A percentile compares a stretch with the other conserved stretches of the same genome.
These are phyloP conservation scores for Pythium monospermum DNA, from an alignment of 352 stramenopile species.

Conservation along the genomic window DNA sequence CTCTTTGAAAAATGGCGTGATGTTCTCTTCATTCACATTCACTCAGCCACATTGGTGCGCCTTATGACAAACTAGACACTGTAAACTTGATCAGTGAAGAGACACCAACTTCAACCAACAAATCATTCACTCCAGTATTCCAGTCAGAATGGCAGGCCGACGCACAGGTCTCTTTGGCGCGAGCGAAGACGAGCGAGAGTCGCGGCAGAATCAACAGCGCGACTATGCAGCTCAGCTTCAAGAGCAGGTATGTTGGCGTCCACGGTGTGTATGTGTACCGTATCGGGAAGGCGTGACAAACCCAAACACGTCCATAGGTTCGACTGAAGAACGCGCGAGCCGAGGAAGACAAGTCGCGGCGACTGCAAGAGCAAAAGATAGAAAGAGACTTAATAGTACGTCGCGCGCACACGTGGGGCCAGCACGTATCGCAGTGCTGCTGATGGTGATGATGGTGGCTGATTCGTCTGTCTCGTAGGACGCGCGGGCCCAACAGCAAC, in stretches of 20 bases:
- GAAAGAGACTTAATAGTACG: conserved; percentile 38
- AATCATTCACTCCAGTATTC: too few species aligned
- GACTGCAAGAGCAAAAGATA: conserved; percentile 39
- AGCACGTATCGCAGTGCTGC: not conserved
- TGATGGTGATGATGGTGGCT: conserved; percentile 13
- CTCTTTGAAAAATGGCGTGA: not conserved
- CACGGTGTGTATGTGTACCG: too few species aligned
- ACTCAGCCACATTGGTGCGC: not conserved
- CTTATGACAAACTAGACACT: conserved; percentile 1
- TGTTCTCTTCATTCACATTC: not conserved
- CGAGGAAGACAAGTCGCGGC: conserved; percentile 36
- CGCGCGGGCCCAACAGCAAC: conserved; percentile 1
- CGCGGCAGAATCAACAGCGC: conserved; percentile 43
- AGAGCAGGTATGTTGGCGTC: conserved; percentile 31
- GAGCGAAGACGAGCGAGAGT: conserved; percentile 42
- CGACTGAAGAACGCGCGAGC: conserved; percentile 40
- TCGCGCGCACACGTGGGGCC: not conserved
- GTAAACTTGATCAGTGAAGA: not conserved
- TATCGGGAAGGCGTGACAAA: too few species aligned
- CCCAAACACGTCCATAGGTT: conserved; percentile 17
- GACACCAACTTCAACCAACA: not conserved
- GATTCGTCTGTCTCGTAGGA: too few species aligned
- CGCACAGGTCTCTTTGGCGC: conserved; percentile 37
- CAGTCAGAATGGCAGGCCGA: conserved; percentile 6
- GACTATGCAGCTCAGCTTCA: conserved; percentile 67